Conservation (phyloP, 768 basidiomycete genomes). For the Termitomyces sp. region DNA sequence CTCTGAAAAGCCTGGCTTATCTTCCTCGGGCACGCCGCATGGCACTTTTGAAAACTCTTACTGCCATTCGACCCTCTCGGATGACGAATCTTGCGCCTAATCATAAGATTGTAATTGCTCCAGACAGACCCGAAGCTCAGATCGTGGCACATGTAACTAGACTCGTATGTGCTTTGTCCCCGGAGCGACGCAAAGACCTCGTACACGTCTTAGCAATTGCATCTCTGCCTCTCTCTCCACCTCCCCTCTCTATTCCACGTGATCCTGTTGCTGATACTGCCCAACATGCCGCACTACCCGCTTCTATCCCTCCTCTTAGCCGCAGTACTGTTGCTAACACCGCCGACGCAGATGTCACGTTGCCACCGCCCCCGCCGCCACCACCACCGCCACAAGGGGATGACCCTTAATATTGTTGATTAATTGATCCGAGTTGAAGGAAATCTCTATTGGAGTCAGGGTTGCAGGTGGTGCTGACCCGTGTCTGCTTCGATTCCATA, state of each 20-base stretch:
- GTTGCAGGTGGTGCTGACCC: not conserved
- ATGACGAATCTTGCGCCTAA: not conserved
- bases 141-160: not conserved
- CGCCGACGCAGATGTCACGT: no score
- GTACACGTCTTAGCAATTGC: not conserved
- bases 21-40: not conserved
- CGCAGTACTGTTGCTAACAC: no score
- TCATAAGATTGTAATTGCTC: not conserved
- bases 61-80: not conserved
- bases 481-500: not conserved
- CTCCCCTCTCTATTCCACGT: not conserved
- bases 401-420: not conserved
- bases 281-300: not conserved
- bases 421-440: not conserved
- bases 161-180: not conserved
- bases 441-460: no score
- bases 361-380: not conserved
- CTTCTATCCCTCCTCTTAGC: not conserved
- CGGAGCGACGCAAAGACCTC: not conserved
- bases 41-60: not conserved
- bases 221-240: not conserved
- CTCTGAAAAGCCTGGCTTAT: not conserved
- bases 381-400: not conserved
- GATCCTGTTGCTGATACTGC: not conserved
- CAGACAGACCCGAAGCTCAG: not conserved